Percentiles rank a stretch among this genome's conserved stretches.
phyloP scores from a whole-genome alignment of 306 rosid species.

The Fagus crenata region DNA sequence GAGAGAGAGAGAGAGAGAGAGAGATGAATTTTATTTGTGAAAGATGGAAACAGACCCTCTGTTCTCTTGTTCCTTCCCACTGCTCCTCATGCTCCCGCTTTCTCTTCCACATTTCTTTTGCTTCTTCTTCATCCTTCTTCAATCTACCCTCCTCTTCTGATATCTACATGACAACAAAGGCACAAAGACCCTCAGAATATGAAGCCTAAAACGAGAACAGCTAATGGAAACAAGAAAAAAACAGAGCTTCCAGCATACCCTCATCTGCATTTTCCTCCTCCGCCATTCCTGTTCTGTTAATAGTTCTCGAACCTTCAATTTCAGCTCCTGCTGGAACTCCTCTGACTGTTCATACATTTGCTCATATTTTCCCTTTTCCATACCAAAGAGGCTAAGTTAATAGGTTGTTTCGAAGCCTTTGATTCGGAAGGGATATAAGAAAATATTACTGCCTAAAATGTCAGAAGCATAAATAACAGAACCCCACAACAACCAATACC shows the following conservation, averaged over 20 bases:
- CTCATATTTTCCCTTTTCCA: constrained; percentile 85
- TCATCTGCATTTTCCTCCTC: constrained; percentile 97
- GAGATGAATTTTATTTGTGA: no score
- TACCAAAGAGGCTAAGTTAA: constrained; percentile 17
- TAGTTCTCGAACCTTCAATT: constrained; percentile 84
- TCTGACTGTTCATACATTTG: constrained; percentile 77
- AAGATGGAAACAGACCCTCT: constrained; percentile 67
- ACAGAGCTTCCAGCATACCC: constrained; percentile 53
- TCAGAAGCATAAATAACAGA: background rate
- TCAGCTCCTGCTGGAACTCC: constrained; percentile 85
- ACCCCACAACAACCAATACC: background rate
- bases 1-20: constrained; percentile 3
- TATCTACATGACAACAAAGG: constrained; percentile 58
- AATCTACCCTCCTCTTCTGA: constrained; percentile 99
- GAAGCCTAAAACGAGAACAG: constrained; percentile 6
- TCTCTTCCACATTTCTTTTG: constrained; percentile 97
- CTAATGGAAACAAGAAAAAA: background rate
- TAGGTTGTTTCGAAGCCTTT: constrained; percentile 13
- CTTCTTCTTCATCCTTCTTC: constrained; percentile 93
- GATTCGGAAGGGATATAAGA: background rate
- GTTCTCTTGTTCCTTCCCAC: constrained; percentile 99
- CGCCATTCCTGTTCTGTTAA: constrained; percentile 99
- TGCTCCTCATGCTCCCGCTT: constrained; percentile 97
- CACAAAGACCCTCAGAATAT: constrained; percentile 19
- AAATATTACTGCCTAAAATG: background rate